Evolutionary conservation across 2,329 filamentous ascomycete genomes (phyloP).

Genomic region (Fusarium sp.): DNA sequence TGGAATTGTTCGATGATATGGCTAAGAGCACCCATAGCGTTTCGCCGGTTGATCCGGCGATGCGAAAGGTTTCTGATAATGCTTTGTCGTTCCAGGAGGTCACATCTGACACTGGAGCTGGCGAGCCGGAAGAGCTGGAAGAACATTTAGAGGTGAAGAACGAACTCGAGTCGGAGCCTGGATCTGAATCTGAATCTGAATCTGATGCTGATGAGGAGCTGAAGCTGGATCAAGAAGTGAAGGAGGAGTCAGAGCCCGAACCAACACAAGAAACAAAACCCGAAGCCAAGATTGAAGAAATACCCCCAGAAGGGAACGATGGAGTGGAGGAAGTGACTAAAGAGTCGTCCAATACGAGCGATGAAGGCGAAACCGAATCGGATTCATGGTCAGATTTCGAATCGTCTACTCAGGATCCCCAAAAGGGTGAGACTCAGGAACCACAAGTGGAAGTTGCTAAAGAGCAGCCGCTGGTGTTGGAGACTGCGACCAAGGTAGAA

Average conservation of each 20-base stretch:
- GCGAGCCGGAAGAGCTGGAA: not conserved
- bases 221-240: not conserved
- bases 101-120: slow-evolving; percentile 3
- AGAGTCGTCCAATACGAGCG: not conserved
- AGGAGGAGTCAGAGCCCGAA: slow-evolving; percentile 9
- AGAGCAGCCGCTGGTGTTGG: not conserved
- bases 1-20: slow-evolving; percentile 65
- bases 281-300: slow-evolving; percentile 4
- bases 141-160: not conserved
- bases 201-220: not conserved
- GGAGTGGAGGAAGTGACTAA: not conserved
- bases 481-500: slow-evolving; percentile 1
- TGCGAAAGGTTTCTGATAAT: slow-evolving; percentile 28
- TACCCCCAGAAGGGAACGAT: slow-evolving; percentile 9
- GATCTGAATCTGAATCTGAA: slow-evolving; percentile 5
- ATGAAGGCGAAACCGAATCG: slow-evolving; percentile 14
- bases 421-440: slow-evolving; percentile 3
- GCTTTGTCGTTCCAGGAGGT: slow-evolving; percentile 17
- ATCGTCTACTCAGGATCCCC: slow-evolving; percentile 24
- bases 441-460: not conserved
- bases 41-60: slow-evolving; percentile 42
- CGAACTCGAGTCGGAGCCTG: not conserved
- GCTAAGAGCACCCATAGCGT: slow-evolving; percentile 44
- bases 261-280: slow-evolving; percentile 3
- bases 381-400: slow-evolving; percentile 43